Evolutionary conservation across 2,329 filamentous ascomycete genomes (phyloP).

Genomic region (Bipolaris zeicola): DNA sequence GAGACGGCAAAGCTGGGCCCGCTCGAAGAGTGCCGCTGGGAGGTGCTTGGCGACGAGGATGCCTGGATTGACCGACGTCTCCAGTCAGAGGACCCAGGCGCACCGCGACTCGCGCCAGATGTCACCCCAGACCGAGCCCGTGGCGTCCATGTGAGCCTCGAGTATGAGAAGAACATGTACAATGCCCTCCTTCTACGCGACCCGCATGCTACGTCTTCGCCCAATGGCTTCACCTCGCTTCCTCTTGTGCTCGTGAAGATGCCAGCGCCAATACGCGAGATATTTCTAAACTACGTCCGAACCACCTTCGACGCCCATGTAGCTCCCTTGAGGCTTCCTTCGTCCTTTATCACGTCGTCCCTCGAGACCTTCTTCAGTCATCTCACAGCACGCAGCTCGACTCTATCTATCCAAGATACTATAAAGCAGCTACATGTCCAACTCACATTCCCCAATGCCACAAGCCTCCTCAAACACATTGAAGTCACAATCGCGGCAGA

Average conservation of each 20-base stretch:
- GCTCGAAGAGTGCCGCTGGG: slow-evolving; percentile 56
- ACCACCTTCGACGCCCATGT: slow-evolving; percentile 58
- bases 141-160: slow-evolving; percentile 56
- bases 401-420: slow-evolving; percentile 37
- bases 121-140: slow-evolving; percentile 35
- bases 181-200: slow-evolving; percentile 57
- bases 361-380: slow-evolving; percentile 64
- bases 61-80: slow-evolving; percentile 48
- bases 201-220: slow-evolving; percentile 34
- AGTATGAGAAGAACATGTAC: slow-evolving; percentile 57
- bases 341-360: slow-evolving; percentile 52
- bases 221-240: slow-evolving; percentile 52
- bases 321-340: slow-evolving; percentile 52
- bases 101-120: slow-evolving; percentile 31
- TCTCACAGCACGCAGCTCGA: slow-evolving; percentile 52
- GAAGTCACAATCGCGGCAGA: slow-evolving; percentile 51
- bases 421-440: slow-evolving; percentile 45
- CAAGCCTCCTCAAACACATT: slow-evolving; percentile 48
- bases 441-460: slow-evolving; percentile 39
- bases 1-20: slow-evolving; percentile 54
- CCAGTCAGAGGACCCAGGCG: slow-evolving; percentile 41
- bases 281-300: slow-evolving; percentile 56
- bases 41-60: slow-evolving; percentile 49
- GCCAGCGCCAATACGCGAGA: slow-evolving; percentile 56
- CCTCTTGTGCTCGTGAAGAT: slow-evolving; percentile 59